phyloP scores from a whole-genome alignment of 768 basidiomycete genomes.

The Suillus variegatus region DNA sequence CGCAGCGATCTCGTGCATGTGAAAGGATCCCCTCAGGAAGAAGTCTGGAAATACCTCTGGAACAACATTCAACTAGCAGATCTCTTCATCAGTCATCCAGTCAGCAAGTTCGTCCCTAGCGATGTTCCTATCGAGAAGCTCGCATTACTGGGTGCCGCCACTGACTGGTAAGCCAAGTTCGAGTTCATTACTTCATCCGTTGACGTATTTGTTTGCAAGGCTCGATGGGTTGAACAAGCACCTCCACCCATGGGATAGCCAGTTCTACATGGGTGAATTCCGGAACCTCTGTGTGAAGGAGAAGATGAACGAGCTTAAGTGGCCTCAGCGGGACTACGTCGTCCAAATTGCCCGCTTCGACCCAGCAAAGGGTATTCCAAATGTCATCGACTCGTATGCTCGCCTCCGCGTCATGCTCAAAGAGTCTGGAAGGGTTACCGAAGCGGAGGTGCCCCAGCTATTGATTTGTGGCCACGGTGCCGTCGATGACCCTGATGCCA shows the following conservation, averaged over 20 bases:
- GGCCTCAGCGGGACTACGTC: slow-evolving; percentile 84
- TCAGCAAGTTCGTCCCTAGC: slow-evolving; percentile 90
- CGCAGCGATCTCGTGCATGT: slow-evolving; percentile 85
- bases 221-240: slow-evolving; percentile 96
- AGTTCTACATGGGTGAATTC: slow-evolving; percentile 91
- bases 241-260: slow-evolving; percentile 75
- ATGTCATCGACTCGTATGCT: slow-evolving; percentile 85
- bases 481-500: slow-evolving; percentile 94
- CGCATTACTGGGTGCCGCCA: slow-evolving; percentile 77
- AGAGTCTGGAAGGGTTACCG: slow-evolving; percentile 41
- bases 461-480: slow-evolving; percentile 89
- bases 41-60: slow-evolving; percentile 96
- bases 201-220: slow-evolving; percentile 38
- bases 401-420: slow-evolving; percentile 73
- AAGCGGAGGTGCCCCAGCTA: slow-evolving; percentile 66
- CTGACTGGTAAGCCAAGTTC: slow-evolving; percentile 62
- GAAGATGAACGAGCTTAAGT: slow-evolving; percentile 77
- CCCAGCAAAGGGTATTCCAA: slow-evolving; percentile 80
- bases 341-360: slow-evolving; percentile 96
- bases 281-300: slow-evolving; percentile 72
- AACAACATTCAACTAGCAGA: slow-evolving; percentile 89
- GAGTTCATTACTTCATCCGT: slow-evolving; percentile 1
- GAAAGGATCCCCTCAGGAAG: slow-evolving; percentile 80
- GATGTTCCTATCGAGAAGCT: slow-evolving; percentile 76
- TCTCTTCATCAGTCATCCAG: slow-evolving; percentile 92